phyloP scores from a whole-genome alignment of 805 yeast species.

The Hanseniaspora osmophila region DNA sequence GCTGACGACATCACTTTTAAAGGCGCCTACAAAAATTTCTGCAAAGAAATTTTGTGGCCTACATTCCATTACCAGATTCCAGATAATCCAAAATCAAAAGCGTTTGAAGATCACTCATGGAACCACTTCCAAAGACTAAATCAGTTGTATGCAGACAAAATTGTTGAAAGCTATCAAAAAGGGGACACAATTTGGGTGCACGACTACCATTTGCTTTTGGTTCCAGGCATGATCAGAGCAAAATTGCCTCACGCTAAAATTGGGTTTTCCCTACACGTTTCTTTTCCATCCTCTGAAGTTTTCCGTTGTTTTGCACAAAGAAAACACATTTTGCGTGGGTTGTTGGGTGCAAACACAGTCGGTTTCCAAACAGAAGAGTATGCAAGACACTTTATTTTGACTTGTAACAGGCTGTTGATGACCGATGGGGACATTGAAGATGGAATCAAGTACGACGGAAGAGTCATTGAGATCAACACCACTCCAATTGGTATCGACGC shows the following conservation, averaged over 20 bases:
- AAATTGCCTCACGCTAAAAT: slow-evolving; percentile 70
- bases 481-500: slow-evolving; percentile 76
- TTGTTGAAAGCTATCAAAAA: slow-evolving; percentile 50
- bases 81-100: slow-evolving; percentile 84
- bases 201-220: slow-evolving; percentile 80
- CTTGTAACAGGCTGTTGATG: slow-evolving; percentile 68
- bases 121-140: slow-evolving; percentile 64
- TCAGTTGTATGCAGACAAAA: slow-evolving; percentile 62
- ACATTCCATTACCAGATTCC: slow-evolving; percentile 89
- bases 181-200: slow-evolving; percentile 86
- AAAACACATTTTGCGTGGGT: slow-evolving; percentile 57
- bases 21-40: slow-evolving; percentile 83
- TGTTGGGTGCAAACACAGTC: slow-evolving; percentile 77
- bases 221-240: slow-evolving; percentile 71
- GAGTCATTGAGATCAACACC: slow-evolving; percentile 39
- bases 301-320: slow-evolving; percentile 89
- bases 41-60: slow-evolving; percentile 95
- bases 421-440: slow-evolving; percentile 64
- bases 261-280: slow-evolving; percentile 83
- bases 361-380: slow-evolving; percentile 89
- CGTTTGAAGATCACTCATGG: slow-evolving; percentile 94
- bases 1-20: slow-evolving; percentile 69
- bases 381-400: slow-evolving; percentile 84
- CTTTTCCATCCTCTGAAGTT: slow-evolving; percentile 92
- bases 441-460: slow-evolving; percentile 43